Conservation (phyloP, 1,284 basidiomycete species). For the Inonotus obliquus region DNA sequence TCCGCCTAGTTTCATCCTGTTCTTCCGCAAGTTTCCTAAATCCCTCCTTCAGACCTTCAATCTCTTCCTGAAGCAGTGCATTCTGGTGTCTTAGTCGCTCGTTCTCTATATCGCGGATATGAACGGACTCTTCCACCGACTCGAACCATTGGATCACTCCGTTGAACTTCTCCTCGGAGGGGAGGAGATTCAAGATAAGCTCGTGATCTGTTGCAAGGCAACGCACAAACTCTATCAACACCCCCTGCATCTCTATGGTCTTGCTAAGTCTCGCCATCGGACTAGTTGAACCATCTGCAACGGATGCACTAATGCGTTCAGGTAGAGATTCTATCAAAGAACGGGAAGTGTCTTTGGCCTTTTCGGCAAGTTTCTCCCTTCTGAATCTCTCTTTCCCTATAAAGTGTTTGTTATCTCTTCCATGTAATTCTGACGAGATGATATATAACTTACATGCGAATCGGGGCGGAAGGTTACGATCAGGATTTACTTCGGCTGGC, state of each 20-base stretch:
- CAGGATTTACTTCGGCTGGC: neutral
- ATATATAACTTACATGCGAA: neutral
- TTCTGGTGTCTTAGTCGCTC: neutral
- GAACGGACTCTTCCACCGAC: neutral
- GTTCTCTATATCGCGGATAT: neutral
- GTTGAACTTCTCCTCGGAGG: neutral
- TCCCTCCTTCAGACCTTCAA: neutral
- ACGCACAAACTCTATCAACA: neutral
- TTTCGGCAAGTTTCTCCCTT: neutral
- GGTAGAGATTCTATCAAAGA: neutral
- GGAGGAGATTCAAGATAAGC: neutral
- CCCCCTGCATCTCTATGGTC: neutral
- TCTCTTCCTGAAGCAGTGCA: neutral
- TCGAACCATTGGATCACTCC: neutral
- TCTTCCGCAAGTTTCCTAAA: neutral
- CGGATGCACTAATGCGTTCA: neutral
- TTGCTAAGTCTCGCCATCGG: neutral
- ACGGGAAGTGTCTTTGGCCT: neutral
- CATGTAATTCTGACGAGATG: neutral
- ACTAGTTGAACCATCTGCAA: neutral
- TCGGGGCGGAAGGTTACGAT: neutral
- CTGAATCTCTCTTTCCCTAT: neutral
- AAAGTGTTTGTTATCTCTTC: neutral
- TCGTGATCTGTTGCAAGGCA: neutral
- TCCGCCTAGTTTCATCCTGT: neutral